Base-by-base conservation (phyloP, 345 rosid species). In the Noccaea caerulescens region DNA sequence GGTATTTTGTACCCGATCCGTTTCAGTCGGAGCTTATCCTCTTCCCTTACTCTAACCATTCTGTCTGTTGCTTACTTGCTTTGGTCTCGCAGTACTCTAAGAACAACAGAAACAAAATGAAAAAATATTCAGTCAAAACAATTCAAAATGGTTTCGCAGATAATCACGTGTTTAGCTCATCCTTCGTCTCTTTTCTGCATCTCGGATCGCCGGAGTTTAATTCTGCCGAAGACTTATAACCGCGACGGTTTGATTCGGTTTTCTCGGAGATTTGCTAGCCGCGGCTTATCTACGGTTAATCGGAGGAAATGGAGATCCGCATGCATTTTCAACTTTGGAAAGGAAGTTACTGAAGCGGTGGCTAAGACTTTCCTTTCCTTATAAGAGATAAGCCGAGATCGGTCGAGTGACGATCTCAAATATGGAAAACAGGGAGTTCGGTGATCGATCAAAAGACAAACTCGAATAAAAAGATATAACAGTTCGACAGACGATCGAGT, bases 301-400 rank as follows among this genome's bases (percentile, higher is more conserved):
- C 55, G 68, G 42, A 58, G 42, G 68, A 75, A 68, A 47, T 66
- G 61, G 58, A 61, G 76, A 47, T 53, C 81, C 2, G 63, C 73
- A 27, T 68, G 84, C 69, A 83, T 81, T 76, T 82, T 59, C 71
- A 86, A 74, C 44, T 81, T 87, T 2, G 82, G 84, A 34, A 83
- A 92, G 1, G 84, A 87, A 20, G 18, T 16, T 16, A 16, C 18
- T 16, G 18, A 16, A 16, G 18, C 18, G 18, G 18, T 16, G 18
- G 18, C 18, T 16, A 16, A 16, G 1, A 16, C 18, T 16, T 16
- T 16, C 18, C 18, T 16, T 16, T 16, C 18, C 0, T 16, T 16
- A 16, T 16, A 16, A 16, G 18, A 16, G 18, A 16, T 16, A 16
- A 16, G 18, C 18, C 18, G 18, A 16, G 18, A 16, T 16, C 18